A percentile compares a stretch with the other conserved stretches of the same genome.
Evolutionary conservation across 1,284 basidiomycete species (phyloP).

Genomic region (Microbotryum saponariae): DNA sequence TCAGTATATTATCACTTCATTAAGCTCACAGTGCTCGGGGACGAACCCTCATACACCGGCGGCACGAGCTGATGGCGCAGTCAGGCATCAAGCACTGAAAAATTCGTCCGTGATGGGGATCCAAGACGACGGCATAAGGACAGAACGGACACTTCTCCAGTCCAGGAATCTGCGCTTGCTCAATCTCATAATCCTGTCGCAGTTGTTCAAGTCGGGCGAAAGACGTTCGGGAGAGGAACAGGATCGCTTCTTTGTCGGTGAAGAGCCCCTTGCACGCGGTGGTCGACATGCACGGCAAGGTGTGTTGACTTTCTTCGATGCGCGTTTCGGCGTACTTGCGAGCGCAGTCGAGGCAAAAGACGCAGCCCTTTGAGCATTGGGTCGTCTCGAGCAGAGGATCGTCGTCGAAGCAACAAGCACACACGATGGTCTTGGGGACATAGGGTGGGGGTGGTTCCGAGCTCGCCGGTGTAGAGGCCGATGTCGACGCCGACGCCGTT

Average conservation of each 20-base stretch:
- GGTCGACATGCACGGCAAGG: constrained; percentile 35
- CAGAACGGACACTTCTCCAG: constrained; percentile 32
- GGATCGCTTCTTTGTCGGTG: constrained; percentile 25
- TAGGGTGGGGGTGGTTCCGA: no score
- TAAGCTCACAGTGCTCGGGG: no score
- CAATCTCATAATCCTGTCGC: constrained; percentile 34
- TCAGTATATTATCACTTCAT: no score
- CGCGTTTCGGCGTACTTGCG: constrained; percentile 29
- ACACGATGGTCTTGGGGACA: constrained; percentile 26
- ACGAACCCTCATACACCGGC: no score
- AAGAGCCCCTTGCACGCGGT: constrained; percentile 32
- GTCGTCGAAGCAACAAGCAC: constrained; percentile 36
- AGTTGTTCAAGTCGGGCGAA: constrained; percentile 33
- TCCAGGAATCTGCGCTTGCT: constrained; percentile 28
- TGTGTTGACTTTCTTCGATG: constrained; percentile 29
- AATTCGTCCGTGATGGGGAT: no score
- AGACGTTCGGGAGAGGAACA: constrained; percentile 25
- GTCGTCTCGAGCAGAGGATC: constrained; percentile 6
- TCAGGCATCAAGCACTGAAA: no score
- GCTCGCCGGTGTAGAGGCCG: no score
- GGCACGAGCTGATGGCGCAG: no score
- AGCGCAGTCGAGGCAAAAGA: constrained; percentile 36
- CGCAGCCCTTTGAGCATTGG: constrained; percentile 30
- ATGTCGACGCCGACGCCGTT: no score
- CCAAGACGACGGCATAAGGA: no score